Evolutionary conservation across 179 eudicot genomes (phyloP).

Genomic region (Heliamphora pulchella): DNA sequence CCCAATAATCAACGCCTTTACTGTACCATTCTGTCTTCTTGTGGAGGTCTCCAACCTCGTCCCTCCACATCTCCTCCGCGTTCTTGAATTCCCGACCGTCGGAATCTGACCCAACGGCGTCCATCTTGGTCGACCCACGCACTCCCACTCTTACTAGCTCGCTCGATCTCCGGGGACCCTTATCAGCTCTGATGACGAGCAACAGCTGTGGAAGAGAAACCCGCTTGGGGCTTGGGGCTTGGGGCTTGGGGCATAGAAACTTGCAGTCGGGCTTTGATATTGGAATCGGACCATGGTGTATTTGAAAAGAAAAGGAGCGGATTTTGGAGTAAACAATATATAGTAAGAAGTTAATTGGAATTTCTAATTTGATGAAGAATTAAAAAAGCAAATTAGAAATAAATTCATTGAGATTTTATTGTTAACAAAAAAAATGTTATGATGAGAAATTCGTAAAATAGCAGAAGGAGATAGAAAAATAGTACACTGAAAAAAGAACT

Average conservation of each 20-base stretch:
- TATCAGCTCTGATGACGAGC: neutral
- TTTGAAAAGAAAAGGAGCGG: no score
- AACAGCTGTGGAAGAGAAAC: neutral
- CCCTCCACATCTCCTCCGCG: slow-evolving; percentile 90
- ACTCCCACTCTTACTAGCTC: neutral
- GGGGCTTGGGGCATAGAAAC: neutral
- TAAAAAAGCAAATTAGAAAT: no score
- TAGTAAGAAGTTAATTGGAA: no score
- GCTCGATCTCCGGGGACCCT: neutral
- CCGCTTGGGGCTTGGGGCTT: neutral
- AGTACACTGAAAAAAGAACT: no score
- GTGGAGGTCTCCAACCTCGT: slow-evolving; percentile 56
- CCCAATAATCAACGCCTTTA: neutral
- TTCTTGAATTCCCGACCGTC: slow-evolving; percentile 60
- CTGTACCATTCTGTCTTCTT: slow-evolving; percentile 29
- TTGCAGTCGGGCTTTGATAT: neutral
- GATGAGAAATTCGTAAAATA: no score
- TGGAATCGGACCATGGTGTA: neutral
- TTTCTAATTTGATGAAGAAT: no score
- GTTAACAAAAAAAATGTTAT: no score
- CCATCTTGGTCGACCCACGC: slow-evolving; percentile 14
- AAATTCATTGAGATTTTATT: no score
- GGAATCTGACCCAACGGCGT: slow-evolving; percentile 51
- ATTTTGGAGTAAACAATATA: no score
- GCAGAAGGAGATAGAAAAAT: no score